Base-by-base conservation (phyloP, 2,329 filamentous ascomycete species). In the Pyricularia pennisetigena region DNA sequence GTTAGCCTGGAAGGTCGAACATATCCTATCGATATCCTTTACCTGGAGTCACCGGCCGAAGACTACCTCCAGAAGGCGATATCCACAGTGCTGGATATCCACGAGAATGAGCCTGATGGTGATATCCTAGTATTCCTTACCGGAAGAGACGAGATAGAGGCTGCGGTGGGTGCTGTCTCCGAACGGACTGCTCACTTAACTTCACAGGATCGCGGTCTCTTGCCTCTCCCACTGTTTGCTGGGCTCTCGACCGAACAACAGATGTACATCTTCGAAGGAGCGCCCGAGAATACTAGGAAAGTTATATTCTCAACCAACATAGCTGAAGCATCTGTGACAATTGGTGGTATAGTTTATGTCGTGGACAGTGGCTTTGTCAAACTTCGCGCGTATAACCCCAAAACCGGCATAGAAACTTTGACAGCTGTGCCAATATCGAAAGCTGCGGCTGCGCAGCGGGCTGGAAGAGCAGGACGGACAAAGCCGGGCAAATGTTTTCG, bases 271-370 rank as follows among this genome's bases (percentile, higher is more conserved):
- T 98, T 98, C 75, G 93, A 97, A 73, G 88, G 90, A 68, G 82
- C 93, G 1, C 88, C 92, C 0, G 88, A 92, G 70, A 90, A 94
- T 69, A 94, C 89, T 1, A 86, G 95, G 61, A 98, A 98, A 76
- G 91, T 97, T 57, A 91, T 99, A 49, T 89, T 97, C 72, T 90
- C 92, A 4, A 98, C 95, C 69, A 98, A 98, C 76, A 97, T 98
- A 71, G 93, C 95, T 14, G 95, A 99, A 81, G 94, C 95, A 4
- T 97, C 93, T 1, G 90, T 99, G 62, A 98, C 95, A 20, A 96
- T 98, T 68, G 90, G 95, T 67, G 93, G 93, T 2, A 94, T 98
- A 70, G 89, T 93, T 68, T 97, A 92, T 74, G 94, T 99, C 6
- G 82, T 98, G 66, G 95, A 99, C 77, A 89, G 87, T 67, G 95